Evolutionary conservation across 2,329 filamentous ascomycete species (phyloP).

Genomic region (Fusarium xylarioides): DNA sequence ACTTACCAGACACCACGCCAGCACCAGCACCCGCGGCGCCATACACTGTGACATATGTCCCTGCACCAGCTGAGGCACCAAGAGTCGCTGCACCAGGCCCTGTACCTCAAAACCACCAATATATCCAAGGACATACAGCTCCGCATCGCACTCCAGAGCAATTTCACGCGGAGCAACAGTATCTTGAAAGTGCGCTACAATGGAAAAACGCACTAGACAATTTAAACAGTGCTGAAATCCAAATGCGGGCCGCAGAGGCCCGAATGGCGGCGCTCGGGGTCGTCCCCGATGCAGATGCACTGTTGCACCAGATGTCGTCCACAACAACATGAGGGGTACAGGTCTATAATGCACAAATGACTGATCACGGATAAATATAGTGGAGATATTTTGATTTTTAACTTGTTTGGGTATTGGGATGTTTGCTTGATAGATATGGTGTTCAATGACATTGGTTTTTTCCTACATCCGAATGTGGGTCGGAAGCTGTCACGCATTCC

Average conservation of each 20-base stretch:
- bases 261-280: not conserved
- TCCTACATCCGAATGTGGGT: not conserved
- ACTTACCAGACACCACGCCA: not conserved
- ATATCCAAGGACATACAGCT: not conserved
- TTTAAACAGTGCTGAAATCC: not conserved
- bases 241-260: not conserved
- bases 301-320: too few relatives aligned
- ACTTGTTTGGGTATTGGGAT: not conserved
- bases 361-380: too few relatives aligned
- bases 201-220: not conserved
- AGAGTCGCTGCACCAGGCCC: not conserved
- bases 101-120: not conserved
- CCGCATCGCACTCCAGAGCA: not conserved
- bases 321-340: too few relatives aligned
- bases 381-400: too few relatives aligned
- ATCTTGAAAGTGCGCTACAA: not conserved
- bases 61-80: not conserved
- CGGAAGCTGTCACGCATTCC: not conserved
- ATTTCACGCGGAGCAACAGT: not conserved
- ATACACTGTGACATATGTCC: not conserved
- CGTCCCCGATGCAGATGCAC: not conserved
- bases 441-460: not conserved
- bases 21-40: too few relatives aligned
- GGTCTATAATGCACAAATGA: too few relatives aligned
- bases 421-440: not conserved